A percentile compares a stretch with the other conserved stretches of the same genome.
Evolutionary conservation across 352 stramenopile species (phyloP).

Genomic region (Pythium brassicae): DNA sequence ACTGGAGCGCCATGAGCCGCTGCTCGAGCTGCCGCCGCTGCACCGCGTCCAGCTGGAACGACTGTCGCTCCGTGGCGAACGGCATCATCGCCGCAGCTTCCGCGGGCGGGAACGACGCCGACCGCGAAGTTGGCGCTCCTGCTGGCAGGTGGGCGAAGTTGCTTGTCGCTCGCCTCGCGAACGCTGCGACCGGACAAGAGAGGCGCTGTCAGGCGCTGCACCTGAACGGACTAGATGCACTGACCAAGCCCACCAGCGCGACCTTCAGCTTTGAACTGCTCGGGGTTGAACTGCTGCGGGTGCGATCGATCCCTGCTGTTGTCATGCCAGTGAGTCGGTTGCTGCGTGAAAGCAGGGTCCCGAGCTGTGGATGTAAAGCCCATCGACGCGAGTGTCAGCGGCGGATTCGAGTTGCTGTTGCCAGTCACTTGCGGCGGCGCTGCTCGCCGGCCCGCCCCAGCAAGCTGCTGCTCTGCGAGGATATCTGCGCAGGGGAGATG

Average conservation of each 20-base stretch:
- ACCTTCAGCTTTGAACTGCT: constrained; percentile 27
- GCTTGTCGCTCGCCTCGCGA: constrained; percentile 5
- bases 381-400: constrained; percentile 11
- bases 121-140: neutral
- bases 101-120: constrained; percentile 7
- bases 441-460: neutral
- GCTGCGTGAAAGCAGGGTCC: neutral
- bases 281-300: constrained; percentile 8
- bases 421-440: neutral
- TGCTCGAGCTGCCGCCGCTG: constrained; percentile 39
- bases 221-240: neutral
- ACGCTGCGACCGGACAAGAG: constrained; percentile 2
- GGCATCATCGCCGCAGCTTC: constrained; percentile 12
- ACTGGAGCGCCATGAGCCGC: constrained; percentile 32
- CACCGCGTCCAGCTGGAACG: constrained; percentile 31
- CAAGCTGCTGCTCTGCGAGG: constrained; percentile 2
- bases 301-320: neutral
- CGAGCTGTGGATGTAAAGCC: constrained; percentile 1
- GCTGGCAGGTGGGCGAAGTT: constrained; percentile 5
- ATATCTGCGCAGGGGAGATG: constrained; percentile 6
- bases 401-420: neutral
- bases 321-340: no score
- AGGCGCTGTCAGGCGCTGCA: neutral
- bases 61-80: constrained; percentile 42
- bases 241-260: neutral